Conservation (phyloP, 2,329 filamentous ascomycete genomes). For the Cytospora leucostoma region DNA sequence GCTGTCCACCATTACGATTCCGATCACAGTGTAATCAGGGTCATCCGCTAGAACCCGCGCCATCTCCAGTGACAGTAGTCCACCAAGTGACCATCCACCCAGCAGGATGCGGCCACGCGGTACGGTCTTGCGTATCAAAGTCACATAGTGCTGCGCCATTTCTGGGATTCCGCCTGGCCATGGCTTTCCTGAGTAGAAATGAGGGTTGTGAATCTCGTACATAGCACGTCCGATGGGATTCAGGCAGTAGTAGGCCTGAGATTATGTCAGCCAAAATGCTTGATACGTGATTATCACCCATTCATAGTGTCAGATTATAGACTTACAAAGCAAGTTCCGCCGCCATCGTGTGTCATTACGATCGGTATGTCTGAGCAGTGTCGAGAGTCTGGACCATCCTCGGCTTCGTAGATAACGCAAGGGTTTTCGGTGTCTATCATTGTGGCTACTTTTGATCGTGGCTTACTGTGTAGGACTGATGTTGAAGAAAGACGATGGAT, state of each 20-base stretch:
- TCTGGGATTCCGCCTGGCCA: constrained; percentile 56
- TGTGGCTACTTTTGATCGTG: not conserved
- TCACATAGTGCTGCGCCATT: constrained; percentile 55
- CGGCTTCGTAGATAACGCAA: constrained; percentile 20
- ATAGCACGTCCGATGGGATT: constrained; percentile 49
- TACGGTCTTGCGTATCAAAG: constrained; percentile 45
- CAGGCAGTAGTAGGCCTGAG: constrained; percentile 52
- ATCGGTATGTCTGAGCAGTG: constrained; percentile 40
- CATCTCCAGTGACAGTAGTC: constrained; percentile 53
- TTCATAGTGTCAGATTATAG: not conserved
- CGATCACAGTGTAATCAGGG: constrained; percentile 43
- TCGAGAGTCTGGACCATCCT: constrained; percentile 17
- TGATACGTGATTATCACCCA: not conserved
- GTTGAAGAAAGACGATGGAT: not conserved
- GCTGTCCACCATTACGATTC: constrained; percentile 57
- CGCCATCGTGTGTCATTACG: constrained; percentile 62
- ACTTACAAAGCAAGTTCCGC: constrained; percentile 56
- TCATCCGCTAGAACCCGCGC: constrained; percentile 45
- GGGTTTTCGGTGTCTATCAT: constrained; percentile 24
- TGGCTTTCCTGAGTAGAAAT: constrained; percentile 47
- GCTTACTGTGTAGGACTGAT: not conserved
- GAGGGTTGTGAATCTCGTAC: constrained; percentile 58
- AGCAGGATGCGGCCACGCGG: constrained; percentile 47
- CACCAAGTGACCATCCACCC: constrained; percentile 62
- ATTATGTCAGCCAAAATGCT: not conserved